Evolutionary conservation across 2,329 filamentous ascomycete species (phyloP).

Genomic region (Pestalotiopsis sp.): DNA sequence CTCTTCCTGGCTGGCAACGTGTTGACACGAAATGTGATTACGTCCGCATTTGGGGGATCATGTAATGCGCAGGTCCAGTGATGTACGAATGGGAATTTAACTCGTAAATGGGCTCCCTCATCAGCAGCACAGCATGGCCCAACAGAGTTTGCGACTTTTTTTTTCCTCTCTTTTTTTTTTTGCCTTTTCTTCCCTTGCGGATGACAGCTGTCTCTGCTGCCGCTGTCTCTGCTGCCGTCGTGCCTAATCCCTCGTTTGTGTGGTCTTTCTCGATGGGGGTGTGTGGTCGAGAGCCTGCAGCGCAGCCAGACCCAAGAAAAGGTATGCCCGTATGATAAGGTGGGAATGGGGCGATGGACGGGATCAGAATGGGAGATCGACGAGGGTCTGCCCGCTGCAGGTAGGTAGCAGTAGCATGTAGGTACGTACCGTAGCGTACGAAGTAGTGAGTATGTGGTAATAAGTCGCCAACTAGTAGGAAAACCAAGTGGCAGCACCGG

Average conservation of each 20-base stretch:
- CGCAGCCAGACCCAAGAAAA: not conserved
- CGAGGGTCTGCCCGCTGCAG: not conserved
- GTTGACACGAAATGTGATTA: constrained; percentile 9
- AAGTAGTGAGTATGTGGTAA: too few relatives aligned
- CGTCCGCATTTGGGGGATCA: constrained; percentile 4
- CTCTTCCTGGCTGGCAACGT: constrained; percentile 8
- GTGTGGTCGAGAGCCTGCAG: not conserved
- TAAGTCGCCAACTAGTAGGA: not conserved
- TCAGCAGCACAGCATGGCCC: not conserved
- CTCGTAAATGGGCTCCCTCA: not conserved
- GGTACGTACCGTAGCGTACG: too few relatives aligned
- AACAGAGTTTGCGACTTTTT: not conserved
- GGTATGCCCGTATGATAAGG: not conserved
- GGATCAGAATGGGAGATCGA: constrained; percentile 2
- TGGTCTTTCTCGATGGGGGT: not conserved
- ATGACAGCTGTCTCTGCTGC: not conserved
- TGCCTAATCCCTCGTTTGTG: not conserved
- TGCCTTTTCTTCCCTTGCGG: not conserved
- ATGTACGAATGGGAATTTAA: not conserved
- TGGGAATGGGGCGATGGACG: not conserved
- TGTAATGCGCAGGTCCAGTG: not conserved
- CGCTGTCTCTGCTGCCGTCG: not conserved
- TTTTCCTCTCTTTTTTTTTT: not conserved
- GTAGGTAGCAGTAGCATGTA: not conserved
- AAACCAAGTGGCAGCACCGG: not conserved